Base-by-base conservation (phyloP, 2,329 filamentous ascomycete genomes). In the Juglanconis oblonga region DNA sequence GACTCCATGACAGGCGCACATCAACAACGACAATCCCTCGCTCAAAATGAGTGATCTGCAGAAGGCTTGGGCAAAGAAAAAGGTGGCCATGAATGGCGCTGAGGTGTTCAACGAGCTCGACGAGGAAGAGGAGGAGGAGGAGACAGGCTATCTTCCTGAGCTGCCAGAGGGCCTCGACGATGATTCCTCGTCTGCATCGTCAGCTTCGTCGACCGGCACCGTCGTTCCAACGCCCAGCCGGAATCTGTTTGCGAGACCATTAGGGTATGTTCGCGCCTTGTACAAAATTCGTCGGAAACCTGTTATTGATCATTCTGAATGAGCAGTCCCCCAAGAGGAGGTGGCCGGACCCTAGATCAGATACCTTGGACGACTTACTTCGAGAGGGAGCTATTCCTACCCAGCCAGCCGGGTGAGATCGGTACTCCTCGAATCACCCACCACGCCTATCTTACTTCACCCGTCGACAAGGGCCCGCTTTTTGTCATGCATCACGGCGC, bases 401-500 rank as follows among this genome's bases (percentile, higher is more conserved):
- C 49, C 54, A 79, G 83, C 59, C 76, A 79, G 55, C 72, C 76
- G 52, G 68, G 74, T 40, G 72, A 73, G 10, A 69, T 72, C 11
- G 66, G 64, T 36, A 76, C 66, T 64, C 44, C 69, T 73, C 72
- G 76, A 29, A 83, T 91, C 47, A 84, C 80, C 55, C 89, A 93
- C 70, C 95, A 99, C 77, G 90, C 86, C 59, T 98, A 98, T 73
- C 80, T 98, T 48, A 97, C 87, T 24, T 92, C 92, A 1, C 93
- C 94, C 8, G 82, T 82, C 47, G 87, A 82, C 42, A 82, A 83
- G 63, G 91, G 89, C 0, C 92, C 94, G 0, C 79, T 99, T 5
- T 93, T 99, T 73, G 89, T 98, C 62, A 91, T 90, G 76, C 95
- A 99, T 71, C 95, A 99, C 75, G 95, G 95, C 44, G 95, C 91